Evolutionary conservation across 768 basidiomycete species (phyloP).

Genomic region (Agrocybe praecox): DNA sequence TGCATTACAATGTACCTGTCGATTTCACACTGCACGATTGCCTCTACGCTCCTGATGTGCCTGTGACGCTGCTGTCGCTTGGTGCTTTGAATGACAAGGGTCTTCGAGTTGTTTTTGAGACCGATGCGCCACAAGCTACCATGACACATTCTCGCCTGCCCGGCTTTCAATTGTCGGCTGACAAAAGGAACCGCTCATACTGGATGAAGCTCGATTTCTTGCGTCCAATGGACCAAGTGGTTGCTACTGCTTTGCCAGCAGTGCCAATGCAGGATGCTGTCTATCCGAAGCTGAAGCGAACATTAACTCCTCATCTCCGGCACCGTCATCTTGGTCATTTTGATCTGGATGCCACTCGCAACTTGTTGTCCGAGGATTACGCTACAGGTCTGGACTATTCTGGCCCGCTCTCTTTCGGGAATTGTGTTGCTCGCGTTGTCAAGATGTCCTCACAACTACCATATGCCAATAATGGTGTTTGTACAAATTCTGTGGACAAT

Average conservation of each 20-base stretch:
- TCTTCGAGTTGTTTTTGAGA: not conserved
- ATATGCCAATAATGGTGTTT: not conserved
- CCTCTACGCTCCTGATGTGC: conserved; percentile 6
- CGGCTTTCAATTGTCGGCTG: not conserved
- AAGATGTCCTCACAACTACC: conserved; percentile 9
- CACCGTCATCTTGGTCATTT: conserved; percentile 13
- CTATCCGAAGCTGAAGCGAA: too few relatives aligned
- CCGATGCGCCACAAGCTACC: not conserved
- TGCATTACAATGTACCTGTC: not conserved
- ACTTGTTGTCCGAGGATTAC: conserved; percentile 4
- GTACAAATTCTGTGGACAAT: conserved; percentile 12
- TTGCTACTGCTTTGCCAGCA: too few relatives aligned
- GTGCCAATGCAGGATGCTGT: too few relatives aligned
- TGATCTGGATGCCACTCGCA: conserved; percentile 3
- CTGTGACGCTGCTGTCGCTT: conserved; percentile 8
- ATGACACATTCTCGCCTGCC: conserved; percentile 14
- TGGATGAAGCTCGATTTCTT: too few relatives aligned
- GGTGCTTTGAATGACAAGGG: not conserved
- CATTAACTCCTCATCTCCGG: conserved; percentile 3
- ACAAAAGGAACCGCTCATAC: too few relatives aligned
- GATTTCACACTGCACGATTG: not conserved
- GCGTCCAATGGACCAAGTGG: too few relatives aligned
- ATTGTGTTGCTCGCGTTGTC: conserved; percentile 10
- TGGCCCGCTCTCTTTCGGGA: not conserved
- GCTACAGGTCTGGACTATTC: conserved; percentile 1